Evolutionary conservation across 2,329 filamentous ascomycete species (phyloP).

Genomic region (Colletotrichum navitas): DNA sequence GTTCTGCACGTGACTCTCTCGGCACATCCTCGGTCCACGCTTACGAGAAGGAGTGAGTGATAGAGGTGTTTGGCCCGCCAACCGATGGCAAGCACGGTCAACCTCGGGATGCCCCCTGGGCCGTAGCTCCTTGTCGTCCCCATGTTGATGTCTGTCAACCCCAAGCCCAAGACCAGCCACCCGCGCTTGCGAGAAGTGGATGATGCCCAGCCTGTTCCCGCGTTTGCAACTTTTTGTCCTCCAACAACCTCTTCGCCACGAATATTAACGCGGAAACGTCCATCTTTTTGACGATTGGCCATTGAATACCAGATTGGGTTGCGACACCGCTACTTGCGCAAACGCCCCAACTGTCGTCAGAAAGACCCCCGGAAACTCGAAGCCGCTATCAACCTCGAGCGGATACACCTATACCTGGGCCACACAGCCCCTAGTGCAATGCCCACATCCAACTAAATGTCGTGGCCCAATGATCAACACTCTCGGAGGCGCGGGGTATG

Average conservation of each 20-base stretch:
- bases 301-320: not conserved
- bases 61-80: conserved; percentile 37
- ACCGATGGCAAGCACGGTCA: conserved; percentile 42
- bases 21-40: conserved; percentile 26
- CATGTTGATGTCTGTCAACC: conserved; percentile 33
- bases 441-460: conserved; percentile 60
- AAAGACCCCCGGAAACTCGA: conserved; percentile 6
- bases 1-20: conserved; percentile 18
- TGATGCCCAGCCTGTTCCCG: conserved; percentile 29
- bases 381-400: conserved; percentile 4
- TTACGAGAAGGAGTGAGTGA: not conserved
- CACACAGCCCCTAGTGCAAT: conserved; percentile 37
- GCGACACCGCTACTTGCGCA: not conserved
- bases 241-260: conserved; percentile 14
- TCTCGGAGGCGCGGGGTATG: conserved; percentile 71
- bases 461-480: conserved; percentile 72
- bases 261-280: not conserved
- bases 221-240: conserved; percentile 14
- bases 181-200: conserved; percentile 38
- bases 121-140: conserved; percentile 34
- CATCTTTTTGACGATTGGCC: conserved; percentile 2
- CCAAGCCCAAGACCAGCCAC: conserved; percentile 39
- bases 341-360: not conserved
- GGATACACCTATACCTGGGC: conserved; percentile 25
- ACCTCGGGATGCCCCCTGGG: conserved; percentile 42